These are phyloP conservation scores for Sarocladium brachiariae DNA, from an alignment of 2,329 filamentous ascomycete species.

Conservation along the genomic window DNA sequence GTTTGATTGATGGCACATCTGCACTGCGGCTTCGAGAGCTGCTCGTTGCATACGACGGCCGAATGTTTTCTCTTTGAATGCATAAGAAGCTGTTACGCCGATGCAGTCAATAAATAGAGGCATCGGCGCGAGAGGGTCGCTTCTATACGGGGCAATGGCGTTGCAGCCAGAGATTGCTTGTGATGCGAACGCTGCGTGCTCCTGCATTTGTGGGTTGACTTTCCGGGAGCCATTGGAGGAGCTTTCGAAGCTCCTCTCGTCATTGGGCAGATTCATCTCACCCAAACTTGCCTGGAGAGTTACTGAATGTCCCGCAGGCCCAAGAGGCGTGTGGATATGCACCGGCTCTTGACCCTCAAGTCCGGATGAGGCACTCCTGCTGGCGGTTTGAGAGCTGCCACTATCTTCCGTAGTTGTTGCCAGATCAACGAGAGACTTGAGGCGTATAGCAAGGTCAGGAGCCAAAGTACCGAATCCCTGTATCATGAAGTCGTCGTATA, in stretches of 20 bases:
- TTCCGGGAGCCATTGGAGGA: not conserved
- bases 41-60: conserved; percentile 62
- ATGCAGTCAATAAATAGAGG: conserved; percentile 8
- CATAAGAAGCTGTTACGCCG: conserved; percentile 44
- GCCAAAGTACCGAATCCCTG: not conserved
- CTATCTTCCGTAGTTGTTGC: not conserved
- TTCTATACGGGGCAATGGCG: not conserved
- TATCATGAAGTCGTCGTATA: conserved; percentile 29
- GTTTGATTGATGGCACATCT: not conserved
- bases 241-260: not conserved
- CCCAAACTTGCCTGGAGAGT: not conserved
- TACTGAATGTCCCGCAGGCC: too few relatives aligned
- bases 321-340: too few relatives aligned
- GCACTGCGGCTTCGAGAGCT: conserved; percentile 48
- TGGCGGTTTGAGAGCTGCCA: not conserved
- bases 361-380: not conserved
- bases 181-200: not conserved
- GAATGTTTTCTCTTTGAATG: conserved; percentile 60
- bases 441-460: not conserved
- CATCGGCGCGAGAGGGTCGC: not conserved
- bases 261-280: too few relatives aligned
- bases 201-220: not conserved
- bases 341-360: not conserved
- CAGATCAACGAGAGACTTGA: conserved; percentile 1
- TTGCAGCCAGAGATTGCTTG: not conserved